Evolutionary conservation across 2,329 filamentous ascomycete species (phyloP).

Genomic region (Atkinsonella hypoxylon): DNA sequence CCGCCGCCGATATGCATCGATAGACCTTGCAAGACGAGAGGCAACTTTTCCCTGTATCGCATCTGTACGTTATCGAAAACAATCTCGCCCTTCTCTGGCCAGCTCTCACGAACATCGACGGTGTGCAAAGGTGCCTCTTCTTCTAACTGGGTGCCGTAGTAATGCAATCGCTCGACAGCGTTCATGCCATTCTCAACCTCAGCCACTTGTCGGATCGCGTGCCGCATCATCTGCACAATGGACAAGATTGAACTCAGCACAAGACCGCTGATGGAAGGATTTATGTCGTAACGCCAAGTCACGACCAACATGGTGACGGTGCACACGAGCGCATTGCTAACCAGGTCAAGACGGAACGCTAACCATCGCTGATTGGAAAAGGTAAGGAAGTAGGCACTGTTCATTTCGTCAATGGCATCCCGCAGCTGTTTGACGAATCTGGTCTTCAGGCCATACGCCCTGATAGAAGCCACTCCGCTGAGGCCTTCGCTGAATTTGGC

Average conservation of each 20-base stretch:
- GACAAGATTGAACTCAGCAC: slow-evolving; percentile 87
- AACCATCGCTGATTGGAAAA: slow-evolving; percentile 96
- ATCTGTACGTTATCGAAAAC: slow-evolving; percentile 64
- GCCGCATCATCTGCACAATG: slow-evolving; percentile 93
- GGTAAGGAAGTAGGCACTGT: slow-evolving; percentile 86
- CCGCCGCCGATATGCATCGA: slow-evolving; percentile 62
- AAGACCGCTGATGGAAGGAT: slow-evolving; percentile 74
- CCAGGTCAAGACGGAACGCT: slow-evolving; percentile 69
- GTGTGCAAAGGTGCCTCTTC: slow-evolving; percentile 80
- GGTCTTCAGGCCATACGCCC: slow-evolving; percentile 73
- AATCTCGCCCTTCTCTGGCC: slow-evolving; percentile 82
- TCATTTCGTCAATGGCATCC: slow-evolving; percentile 75
- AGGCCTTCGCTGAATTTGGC: slow-evolving; percentile 86
- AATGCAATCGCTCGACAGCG: slow-evolving; percentile 78
- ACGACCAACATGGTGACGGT: slow-evolving; percentile 83
- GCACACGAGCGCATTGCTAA: slow-evolving; percentile 78
- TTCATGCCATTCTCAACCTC: slow-evolving; percentile 99
- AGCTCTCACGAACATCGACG: slow-evolving; percentile 56
- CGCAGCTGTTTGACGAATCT: slow-evolving; percentile 62
- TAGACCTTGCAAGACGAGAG: slow-evolving; percentile 60
- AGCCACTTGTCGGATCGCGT: slow-evolving; percentile 83
- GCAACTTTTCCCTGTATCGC: slow-evolving; percentile 62
- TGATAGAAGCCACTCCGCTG: slow-evolving; percentile 70
- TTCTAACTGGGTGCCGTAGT: slow-evolving; percentile 78
- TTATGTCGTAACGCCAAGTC: slow-evolving; percentile 75